Evolutionary conservation across 441 rosid genomes (phyloP).

Genomic region (Lepidium campestre): DNA sequence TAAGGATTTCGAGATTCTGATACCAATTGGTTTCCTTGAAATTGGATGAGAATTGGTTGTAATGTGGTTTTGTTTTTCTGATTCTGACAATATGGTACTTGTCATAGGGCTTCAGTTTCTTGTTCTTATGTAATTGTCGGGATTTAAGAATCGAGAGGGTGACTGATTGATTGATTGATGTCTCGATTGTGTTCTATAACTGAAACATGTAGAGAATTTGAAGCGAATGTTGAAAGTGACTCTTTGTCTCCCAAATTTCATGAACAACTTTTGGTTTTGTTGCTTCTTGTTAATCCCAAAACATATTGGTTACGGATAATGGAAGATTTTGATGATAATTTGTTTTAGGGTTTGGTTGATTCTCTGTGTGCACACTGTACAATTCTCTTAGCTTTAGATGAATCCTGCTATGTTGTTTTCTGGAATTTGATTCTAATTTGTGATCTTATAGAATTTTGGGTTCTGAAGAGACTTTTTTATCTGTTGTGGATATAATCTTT

Average conservation of each 20-base stretch:
- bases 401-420: neutral
- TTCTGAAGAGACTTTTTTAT: neutral
- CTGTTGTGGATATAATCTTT: neutral
- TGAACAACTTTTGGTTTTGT: neutral
- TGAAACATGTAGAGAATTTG: neutral
- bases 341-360: constrained; percentile 17
- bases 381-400: neutral
- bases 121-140: neutral
- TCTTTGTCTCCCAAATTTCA: neutral
- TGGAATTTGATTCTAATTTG: neutral
- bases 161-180: neutral
- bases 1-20: constrained; percentile 1
- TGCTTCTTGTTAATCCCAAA: neutral
- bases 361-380: neutral
- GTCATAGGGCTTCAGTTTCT: neutral
- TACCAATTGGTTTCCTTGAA: neutral
- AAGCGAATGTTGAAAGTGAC: neutral
- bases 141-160: neutral
- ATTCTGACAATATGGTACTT: neutral
- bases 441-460: neutral
- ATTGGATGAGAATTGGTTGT: neutral
- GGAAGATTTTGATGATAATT: neutral
- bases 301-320: neutral
- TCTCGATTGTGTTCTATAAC: neutral
- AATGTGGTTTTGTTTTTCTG: constrained; percentile 6